Percentiles rank a stretch among this genome's conserved stretches.
Conservation (phyloP, 129 eudicot genomes). For the Arctium minus region DNA sequence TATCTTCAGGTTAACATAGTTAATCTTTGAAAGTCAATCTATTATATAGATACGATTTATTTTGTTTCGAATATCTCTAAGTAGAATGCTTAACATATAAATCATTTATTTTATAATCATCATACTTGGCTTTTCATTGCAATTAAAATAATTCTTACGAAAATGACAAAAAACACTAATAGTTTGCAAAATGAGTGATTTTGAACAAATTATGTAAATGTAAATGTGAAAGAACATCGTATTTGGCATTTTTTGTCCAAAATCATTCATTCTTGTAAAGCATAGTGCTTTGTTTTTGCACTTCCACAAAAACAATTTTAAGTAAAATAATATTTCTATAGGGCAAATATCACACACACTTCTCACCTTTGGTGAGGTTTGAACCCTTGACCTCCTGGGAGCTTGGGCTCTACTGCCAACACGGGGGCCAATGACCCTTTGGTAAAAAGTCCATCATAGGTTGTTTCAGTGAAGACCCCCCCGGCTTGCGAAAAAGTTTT, state of each 20-base stretch:
- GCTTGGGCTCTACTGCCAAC: no score
- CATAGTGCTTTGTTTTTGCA: neutral
- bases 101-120: neutral
- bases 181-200: neutral
- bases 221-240: neutral
- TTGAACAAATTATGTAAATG: neutral
- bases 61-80: neutral
- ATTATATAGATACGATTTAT: neutral
- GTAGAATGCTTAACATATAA: neutral
- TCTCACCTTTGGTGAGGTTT: no score
- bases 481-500: no score
- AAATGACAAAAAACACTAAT: neutral
- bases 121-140: neutral
- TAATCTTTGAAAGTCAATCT: neutral
- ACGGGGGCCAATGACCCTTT: no score
- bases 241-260: neutral
- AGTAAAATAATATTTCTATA: no score
- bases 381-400: no score
- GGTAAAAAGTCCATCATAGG: neutral
- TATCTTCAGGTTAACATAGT: slow-evolving; percentile 76
- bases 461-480: no score
- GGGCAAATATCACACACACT: no score
- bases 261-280: neutral
- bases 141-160: neutral
- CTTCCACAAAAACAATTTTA: no score